Evolutionary conservation across 2,329 filamentous ascomycete genomes (phyloP).

Genomic region (Bipolaris zeicola): DNA sequence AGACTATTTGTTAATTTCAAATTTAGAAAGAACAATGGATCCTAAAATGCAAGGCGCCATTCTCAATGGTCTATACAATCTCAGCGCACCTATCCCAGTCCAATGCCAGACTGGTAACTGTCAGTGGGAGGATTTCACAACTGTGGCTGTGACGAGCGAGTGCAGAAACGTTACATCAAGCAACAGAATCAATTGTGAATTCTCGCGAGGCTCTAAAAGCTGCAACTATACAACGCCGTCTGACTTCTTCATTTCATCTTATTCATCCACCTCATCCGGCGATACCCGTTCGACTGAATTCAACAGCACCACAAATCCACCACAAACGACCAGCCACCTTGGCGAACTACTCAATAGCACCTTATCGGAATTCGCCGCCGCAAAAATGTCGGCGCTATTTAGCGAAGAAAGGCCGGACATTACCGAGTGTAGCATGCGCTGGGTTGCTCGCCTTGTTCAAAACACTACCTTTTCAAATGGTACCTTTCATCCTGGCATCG

Average conservation of each 20-base stretch:
- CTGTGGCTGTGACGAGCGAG: constrained; percentile 1
- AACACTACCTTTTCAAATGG: no score
- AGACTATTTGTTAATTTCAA: background rate
- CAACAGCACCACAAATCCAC: constrained; percentile 2
- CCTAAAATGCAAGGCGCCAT: constrained; percentile 8
- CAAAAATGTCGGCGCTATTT: background rate
- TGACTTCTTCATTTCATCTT: background rate
- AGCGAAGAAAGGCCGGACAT: background rate
- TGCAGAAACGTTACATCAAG: background rate
- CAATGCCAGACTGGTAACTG: constrained; percentile 7
- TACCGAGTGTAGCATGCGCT: no score
- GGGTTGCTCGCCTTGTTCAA: no score
- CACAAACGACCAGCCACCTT: background rate
- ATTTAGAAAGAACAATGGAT: background rate
- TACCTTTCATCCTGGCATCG: no score
- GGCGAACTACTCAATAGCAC: background rate
- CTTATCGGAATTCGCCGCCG: background rate
- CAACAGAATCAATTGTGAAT: background rate
- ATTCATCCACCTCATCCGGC: background rate
- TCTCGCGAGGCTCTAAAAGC: background rate
- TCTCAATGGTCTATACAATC: constrained; percentile 4
- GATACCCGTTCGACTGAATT: background rate
- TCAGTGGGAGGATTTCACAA: constrained; percentile 3
- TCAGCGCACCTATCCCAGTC: constrained; percentile 2
- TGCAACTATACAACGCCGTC: constrained; percentile 1